A percentile compares a stretch with the other conserved stretches of the same genome.
Evolutionary conservation across 225 moss, liverwort and hornwort species (phyloP).

Genomic region (Thuidium tamariscinum): DNA sequence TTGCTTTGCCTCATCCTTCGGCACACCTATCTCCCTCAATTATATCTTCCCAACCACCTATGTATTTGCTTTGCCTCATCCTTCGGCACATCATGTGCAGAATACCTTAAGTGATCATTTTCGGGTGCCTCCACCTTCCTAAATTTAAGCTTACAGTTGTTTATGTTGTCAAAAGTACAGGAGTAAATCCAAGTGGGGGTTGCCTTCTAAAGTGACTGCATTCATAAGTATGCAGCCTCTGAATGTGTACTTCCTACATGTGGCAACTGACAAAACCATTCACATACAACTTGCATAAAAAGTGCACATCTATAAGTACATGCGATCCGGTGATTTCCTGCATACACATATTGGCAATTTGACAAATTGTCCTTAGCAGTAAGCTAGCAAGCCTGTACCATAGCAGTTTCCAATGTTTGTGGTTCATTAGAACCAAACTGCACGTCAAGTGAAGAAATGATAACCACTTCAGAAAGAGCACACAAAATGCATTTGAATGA

Average conservation of each 20-base stretch:
- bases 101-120: too few relatives aligned
- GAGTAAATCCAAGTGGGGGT: background rate
- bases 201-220: too few relatives aligned
- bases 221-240: background rate
- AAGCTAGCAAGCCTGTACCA: background rate
- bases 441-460: background rate
- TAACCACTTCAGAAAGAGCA: background rate
- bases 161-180: background rate
- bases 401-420: background rate
- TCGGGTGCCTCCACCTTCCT: too few relatives aligned
- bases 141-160: too few relatives aligned
- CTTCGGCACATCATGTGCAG: too few relatives aligned
- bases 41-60: too few relatives aligned
- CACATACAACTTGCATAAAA: background rate
- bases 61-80: too few relatives aligned
- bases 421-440: background rate
- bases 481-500: background rate
- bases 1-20: too few relatives aligned
- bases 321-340: background rate
- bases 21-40: too few relatives aligned
- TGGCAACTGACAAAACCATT: background rate
- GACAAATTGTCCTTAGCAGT: background rate
- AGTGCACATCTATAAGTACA: background rate
- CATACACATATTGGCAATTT: background rate
- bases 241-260: background rate